Base-by-base conservation (phyloP, 2,329 filamentous ascomycete genomes). In the Venturia carpophila region DNA sequence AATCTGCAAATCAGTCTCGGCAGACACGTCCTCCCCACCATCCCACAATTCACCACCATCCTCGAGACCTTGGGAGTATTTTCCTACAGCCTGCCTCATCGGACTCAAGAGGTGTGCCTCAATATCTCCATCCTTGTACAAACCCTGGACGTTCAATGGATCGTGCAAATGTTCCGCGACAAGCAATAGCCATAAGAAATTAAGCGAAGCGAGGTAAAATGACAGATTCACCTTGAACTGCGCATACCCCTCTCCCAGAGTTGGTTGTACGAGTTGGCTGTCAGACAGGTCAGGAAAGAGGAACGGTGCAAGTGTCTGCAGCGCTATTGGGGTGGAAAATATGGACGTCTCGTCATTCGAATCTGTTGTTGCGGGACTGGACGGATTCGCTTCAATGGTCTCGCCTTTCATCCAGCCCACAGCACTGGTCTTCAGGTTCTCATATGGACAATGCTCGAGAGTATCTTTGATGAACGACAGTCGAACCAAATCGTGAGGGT, bases 361-460 rank as follows among this genome's bases (percentile, higher is more conserved):
- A 1, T 67, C 19, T 15, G n/a, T n/a, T 13, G 55, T 19, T 41
- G 58, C 30, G 5, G 56, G 47, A 27, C 63, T 34, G 15, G 67
- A 52, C 27, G 64, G 67, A 21, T 74, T 79, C 5, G 80, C 78
- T 68, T 80, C 77, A 5, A 86, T 76, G 0, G 84, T 81, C 70
- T 86, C 84, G 49, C 83, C 78, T 70, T 85, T 86, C 42, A 86
- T 74, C 84, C 84, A 87, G 42, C 80, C 79, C 5, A 87, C 79
- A 2, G 83, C 84, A 52, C 79, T 80, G 43, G 83, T 82, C 69
- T 83, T 83, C 45, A 83, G 78, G 19, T 82, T 82, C 58, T 80
- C 78, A 66, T 83, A 80, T 0, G 78, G 77, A 21, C 81, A 81
- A 62, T 84, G 77, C 67, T 84, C 80, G 3, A 86, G 74, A 2